phyloP scores from a whole-genome alignment of 2,329 filamentous ascomycete genomes.

The Anthostomella pinea region DNA sequence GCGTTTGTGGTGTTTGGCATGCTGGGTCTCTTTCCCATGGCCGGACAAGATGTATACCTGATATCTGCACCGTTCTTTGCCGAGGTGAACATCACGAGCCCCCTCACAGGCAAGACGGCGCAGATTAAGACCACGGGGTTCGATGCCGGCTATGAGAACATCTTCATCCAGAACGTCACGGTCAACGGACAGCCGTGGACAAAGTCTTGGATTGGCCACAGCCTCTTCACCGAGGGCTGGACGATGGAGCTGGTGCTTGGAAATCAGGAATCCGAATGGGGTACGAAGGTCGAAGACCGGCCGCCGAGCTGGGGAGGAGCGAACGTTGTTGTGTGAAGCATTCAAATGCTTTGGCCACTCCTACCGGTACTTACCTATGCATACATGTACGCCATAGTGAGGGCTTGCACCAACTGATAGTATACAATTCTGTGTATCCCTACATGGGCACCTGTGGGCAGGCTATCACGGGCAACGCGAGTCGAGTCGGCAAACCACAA shows the following conservation, averaged over 20 bases:
- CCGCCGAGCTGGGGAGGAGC: constrained; percentile 27
- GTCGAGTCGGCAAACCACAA: too few species aligned
- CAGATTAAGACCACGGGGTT: constrained; percentile 57
- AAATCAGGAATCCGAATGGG: constrained; percentile 60
- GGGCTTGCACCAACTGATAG: too few species aligned
- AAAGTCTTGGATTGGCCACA: constrained; percentile 59
- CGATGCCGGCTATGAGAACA: constrained; percentile 49
- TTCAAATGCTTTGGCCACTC: too few species aligned
- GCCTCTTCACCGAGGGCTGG: constrained; percentile 57
- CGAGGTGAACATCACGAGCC: constrained; percentile 49
- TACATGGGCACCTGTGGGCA: too few species aligned
- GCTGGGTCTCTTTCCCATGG: constrained; percentile 60
- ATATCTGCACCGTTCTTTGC: constrained; percentile 62
- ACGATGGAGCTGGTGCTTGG: constrained; percentile 58
- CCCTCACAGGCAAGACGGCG: constrained; percentile 52
- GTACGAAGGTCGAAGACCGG: constrained; percentile 54
- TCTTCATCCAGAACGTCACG: constrained; percentile 57
- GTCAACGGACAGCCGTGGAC: constrained; percentile 53
- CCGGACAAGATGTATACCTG: constrained; percentile 61
- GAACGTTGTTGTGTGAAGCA: too few species aligned
- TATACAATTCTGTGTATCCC: too few species aligned
- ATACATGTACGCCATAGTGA: too few species aligned
- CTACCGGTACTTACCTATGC: too few species aligned
- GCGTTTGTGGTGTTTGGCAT: constrained; percentile 56
- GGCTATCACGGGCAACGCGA: too few species aligned